phyloP scores from a whole-genome alignment of 2,329 filamentous ascomycete genomes.

The Aspergillus chevalieri region DNA sequence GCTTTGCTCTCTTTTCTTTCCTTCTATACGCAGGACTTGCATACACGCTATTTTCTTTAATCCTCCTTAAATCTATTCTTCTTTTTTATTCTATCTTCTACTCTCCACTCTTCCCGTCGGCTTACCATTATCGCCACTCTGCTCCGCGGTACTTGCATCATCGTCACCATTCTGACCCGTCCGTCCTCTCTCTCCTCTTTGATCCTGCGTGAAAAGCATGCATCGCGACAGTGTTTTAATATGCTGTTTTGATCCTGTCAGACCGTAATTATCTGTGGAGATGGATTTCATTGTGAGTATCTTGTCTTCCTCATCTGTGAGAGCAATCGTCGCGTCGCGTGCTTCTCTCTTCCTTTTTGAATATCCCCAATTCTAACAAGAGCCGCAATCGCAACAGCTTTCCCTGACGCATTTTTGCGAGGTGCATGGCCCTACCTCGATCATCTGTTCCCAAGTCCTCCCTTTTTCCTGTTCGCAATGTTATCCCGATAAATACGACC shows the following conservation, averaged over 20 bases:
- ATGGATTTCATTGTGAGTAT: constrained; percentile 44
- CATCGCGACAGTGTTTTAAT: constrained; percentile 27
- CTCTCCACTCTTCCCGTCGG: constrained; percentile 3
- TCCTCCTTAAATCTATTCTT: not conserved
- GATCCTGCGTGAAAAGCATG: constrained; percentile 23
- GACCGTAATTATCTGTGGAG: constrained; percentile 20
- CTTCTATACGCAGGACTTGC: not conserved
- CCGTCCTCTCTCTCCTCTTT: constrained; percentile 1
- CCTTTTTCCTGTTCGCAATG: constrained; percentile 51
- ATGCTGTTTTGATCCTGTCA: constrained; percentile 18
- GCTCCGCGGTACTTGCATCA: constrained; percentile 6
- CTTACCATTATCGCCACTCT: not conserved
- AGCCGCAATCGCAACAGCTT: constrained; percentile 38
- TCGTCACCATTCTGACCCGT: constrained; percentile 12
- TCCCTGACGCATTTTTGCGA: constrained; percentile 59
- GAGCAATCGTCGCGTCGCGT: constrained; percentile 3
- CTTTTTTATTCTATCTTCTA: constrained; percentile 1
- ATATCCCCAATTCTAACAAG: constrained; percentile 1
- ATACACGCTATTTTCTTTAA: not conserved
- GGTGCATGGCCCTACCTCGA: constrained; percentile 56
- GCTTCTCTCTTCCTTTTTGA: not conserved
- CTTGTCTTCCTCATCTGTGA: constrained; percentile 3
- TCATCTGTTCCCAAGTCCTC: constrained; percentile 55
- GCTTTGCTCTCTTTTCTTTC: constrained; percentile 1
- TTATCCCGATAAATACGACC: constrained; percentile 33